These are phyloP conservation scores for Castanea mollissima DNA, from an alignment of 306 rosid genomes.

Conservation along the genomic window DNA sequence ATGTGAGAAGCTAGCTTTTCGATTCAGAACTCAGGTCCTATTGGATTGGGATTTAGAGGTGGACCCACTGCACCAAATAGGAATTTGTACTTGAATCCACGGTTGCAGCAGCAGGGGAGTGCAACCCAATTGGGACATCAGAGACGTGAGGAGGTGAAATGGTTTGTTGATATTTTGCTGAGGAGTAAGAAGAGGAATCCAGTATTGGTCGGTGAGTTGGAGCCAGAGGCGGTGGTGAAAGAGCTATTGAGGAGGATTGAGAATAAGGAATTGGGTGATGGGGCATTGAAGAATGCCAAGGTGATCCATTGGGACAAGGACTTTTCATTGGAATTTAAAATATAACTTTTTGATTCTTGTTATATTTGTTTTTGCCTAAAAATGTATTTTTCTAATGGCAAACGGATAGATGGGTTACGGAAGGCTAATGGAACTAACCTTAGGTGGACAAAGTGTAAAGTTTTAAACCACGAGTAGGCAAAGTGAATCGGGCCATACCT, in stretches of 20 bases:
- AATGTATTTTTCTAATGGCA: no score
- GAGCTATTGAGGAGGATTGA: slow-evolving; percentile 74
- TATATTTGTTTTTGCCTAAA: no score
- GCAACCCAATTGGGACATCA: slow-evolving; percentile 44
- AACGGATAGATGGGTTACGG: no score
- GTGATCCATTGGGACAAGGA: slow-evolving; percentile 76
- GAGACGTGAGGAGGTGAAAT: slow-evolving; percentile 67
- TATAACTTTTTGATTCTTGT: no score
- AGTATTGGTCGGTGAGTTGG: slow-evolving; percentile 85
- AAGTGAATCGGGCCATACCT: no score
- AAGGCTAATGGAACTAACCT: no score
- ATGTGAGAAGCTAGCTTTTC: slow-evolving; percentile 94
- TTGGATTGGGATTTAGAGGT: slow-evolving; percentile 72
- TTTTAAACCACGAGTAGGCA: no score
- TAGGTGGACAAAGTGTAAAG: no score
- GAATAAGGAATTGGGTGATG: slow-evolving; percentile 60
- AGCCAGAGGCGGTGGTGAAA: slow-evolving; percentile 72
- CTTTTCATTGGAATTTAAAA: slow-evolving; percentile 24
- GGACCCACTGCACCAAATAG: slow-evolving; percentile 47
- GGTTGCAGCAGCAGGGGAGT: slow-evolving; percentile 67
- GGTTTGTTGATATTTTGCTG: slow-evolving; percentile 59
- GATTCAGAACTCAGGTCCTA: slow-evolving; percentile 46
- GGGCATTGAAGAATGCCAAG: slow-evolving; percentile 42
- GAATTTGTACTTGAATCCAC: slow-evolving; percentile 73
- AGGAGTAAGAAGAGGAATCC: slow-evolving; percentile 78